Base-by-base conservation (phyloP, 805 yeast genomes). In the Cyberlindnera veronae region DNA sequence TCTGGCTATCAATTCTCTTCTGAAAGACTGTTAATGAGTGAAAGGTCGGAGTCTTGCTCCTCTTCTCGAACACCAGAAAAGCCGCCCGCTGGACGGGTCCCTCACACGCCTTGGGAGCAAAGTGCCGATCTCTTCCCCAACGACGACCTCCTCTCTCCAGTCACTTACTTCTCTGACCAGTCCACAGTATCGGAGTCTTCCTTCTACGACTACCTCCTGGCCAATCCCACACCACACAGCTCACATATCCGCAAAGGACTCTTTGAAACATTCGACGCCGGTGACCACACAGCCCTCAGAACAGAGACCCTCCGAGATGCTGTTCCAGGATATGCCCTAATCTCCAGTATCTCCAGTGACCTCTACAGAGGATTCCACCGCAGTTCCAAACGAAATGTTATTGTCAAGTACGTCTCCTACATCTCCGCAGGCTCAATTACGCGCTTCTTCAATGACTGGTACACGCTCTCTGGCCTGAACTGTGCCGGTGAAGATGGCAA, bases 361-460 rank as follows among this genome's bases (percentile, higher is more conserved):
- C 29, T 49, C 4, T 51, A 43, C 32, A 38, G 52, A 35, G 55
- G 54, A 8, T 51, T 51, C 38, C 43, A 39, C 29, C 31, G 39
- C n/a, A 15, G 28, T 6, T 32, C 51, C 5, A 49, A 39, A 30
- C 33, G 45, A 22, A 41, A 45, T 4, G 56, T 52, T 2, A 18
- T 52, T n/a, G 32, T 52, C 13, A 52, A 46, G 30, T 50, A 46
- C 28, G 44, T 42, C 7, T 30, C 50, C 0, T 46, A 46, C 30
- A 32, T 43, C 6, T 46, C 57, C 1, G 50, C 53, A 11, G 53
- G 57, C 2, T 46, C 51, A 1, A 40, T 49, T 6, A 32, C 50
- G 1, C 42, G 57, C n/a, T 34, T 39, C 29, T 45, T 48, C 39
- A 52, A 52, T 41, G 57, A 52, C 29, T 52, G 56, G 56, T 46